A percentile compares a stretch with the other conserved stretches of the same genome.
These are phyloP conservation scores for Xylariaceae sp. DNA, from an alignment of 2,329 filamentous ascomycete species.

Conservation along the genomic window DNA sequence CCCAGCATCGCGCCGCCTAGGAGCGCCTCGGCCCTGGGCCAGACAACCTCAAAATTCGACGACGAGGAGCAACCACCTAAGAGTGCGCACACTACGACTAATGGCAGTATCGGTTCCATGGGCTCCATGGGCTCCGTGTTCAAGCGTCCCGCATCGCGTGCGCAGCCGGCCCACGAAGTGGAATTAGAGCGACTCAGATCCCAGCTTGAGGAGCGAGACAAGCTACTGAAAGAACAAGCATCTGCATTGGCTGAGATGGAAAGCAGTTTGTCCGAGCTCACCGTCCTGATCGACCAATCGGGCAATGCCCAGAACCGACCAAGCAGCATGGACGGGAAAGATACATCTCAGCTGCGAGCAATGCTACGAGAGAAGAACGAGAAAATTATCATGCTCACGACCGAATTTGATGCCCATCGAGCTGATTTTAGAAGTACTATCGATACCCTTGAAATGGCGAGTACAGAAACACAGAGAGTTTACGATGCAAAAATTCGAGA, in stretches of 20 bases:
- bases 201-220: constrained; percentile 80
- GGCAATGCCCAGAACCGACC: constrained; percentile 43
- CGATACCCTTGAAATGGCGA: constrained; percentile 92
- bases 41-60: constrained; percentile 43
- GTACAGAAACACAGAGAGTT: constrained; percentile 90
- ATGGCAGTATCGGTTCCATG: constrained; percentile 52
- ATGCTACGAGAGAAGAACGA: constrained; percentile 93
- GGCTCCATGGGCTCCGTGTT: constrained; percentile 48
- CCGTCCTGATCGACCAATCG: constrained; percentile 64
- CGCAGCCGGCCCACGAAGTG: constrained; percentile 55
- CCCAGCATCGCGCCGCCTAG: constrained; percentile 50
- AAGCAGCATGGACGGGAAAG: constrained; percentile 62
- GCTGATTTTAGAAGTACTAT: constrained; percentile 97
- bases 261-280: constrained; percentile 40
- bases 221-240: constrained; percentile 85
- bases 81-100: constrained; percentile 51
- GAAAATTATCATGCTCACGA: constrained; percentile 87
- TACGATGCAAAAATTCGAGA: constrained; percentile 93
- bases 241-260: constrained; percentile 86
- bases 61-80: constrained; percentile 59
- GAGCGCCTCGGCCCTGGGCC: constrained; percentile 59
- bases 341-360: constrained; percentile 73
- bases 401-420: constrained; percentile 90
- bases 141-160: constrained; percentile 53
- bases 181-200: constrained; percentile 71